Conservation (phyloP, 2,329 filamentous ascomycete species). For the Nakataea oryzae region DNA sequence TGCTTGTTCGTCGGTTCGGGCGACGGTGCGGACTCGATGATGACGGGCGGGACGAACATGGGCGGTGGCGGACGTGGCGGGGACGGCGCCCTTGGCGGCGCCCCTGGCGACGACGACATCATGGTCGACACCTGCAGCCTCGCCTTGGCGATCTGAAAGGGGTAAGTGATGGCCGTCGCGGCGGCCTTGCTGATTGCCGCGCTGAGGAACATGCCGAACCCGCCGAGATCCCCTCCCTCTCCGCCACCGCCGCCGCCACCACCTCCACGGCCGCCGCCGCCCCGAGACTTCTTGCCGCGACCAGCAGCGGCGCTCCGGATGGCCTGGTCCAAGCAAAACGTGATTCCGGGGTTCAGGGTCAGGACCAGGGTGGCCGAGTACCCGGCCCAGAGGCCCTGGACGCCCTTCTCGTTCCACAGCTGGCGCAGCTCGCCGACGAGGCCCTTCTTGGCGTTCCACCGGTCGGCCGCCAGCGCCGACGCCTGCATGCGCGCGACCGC, state of each 20-base stretch:
- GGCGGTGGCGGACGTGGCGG: neutral
- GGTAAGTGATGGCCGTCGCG: conserved; percentile 71
- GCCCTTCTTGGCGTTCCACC: conserved; percentile 21
- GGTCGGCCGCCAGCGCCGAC: conserved; percentile 26
- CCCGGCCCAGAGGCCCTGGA: conserved; percentile 75
- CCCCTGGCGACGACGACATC: conserved; percentile 6
- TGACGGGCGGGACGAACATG: neutral
- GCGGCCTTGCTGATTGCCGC: conserved; percentile 72
- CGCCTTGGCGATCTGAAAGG: conserved; percentile 76
- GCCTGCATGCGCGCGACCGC: conserved; percentile 77
- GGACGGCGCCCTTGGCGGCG: neutral
- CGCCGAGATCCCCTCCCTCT: conserved; percentile 16
- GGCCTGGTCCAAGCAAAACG: conserved; percentile 71
- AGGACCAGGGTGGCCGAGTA: conserved; percentile 73
- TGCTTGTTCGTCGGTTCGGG: conserved; percentile 14
- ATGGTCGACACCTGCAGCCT: conserved; percentile 55
- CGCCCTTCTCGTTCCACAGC: conserved; percentile 59
- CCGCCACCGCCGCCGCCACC: conserved; percentile 18
- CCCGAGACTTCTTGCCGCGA: neutral
- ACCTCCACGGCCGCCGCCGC: neutral
- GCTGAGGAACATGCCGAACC: conserved; percentile 29
- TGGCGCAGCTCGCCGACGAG: conserved; percentile 44
- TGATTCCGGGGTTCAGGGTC: conserved; percentile 77
- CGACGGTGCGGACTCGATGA: conserved; percentile 7
- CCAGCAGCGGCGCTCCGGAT: conserved; percentile 12